Base-by-base conservation (phyloP, 2,329 filamentous ascomycete genomes). In the Arthrobotrys sinensis region DNA sequence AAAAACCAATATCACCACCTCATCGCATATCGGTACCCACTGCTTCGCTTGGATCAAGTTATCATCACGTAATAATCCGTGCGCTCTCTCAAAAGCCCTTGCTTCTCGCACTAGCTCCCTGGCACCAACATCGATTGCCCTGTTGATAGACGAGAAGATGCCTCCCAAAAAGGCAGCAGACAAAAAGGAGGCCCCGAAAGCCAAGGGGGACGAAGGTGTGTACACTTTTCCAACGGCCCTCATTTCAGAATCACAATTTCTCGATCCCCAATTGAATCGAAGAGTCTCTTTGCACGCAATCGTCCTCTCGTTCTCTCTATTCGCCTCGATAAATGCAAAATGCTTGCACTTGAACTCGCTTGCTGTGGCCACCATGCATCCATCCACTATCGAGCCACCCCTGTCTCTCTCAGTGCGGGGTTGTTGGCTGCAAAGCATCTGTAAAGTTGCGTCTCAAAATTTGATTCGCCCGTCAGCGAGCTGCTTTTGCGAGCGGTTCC, bases 21-120 rank as follows among this genome's bases (percentile, higher is more conserved):
- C 63, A 46, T 76, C 71, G 45, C 45, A 48, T 57, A 53, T 14
- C 46, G 10, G n/a, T 40, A 28, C 24, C 62, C 64, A 43, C 57
- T 34, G 32, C 57, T 45, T 60, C 48, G 40, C 46, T 52, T 65
- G 55, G 24, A 36, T 50, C 53, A 48, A 50, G 53, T 63, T 69
- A 76, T 60, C 53, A 65, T 76, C 57, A 57, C 72, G 72, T 76
- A 76, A 69, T 76, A 76, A 76, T 70, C 72, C 72, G 65, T 65
- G 65, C 55, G 55, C 43, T 55, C 46, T 48, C 7, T 57, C 16
- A 11, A 34, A 50, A 32, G 65, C 72, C 55, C 72, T 76, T 76
- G 71, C 64, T 57, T 57, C 72, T 60, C 21, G 55, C 53, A 64
- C 40, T 64, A 60, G 43, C 57, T 21, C 16, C 60, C 43, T 19